Conservation (phyloP, 768 basidiomycete genomes). For the Daedaleopsis sinensis region DNA sequence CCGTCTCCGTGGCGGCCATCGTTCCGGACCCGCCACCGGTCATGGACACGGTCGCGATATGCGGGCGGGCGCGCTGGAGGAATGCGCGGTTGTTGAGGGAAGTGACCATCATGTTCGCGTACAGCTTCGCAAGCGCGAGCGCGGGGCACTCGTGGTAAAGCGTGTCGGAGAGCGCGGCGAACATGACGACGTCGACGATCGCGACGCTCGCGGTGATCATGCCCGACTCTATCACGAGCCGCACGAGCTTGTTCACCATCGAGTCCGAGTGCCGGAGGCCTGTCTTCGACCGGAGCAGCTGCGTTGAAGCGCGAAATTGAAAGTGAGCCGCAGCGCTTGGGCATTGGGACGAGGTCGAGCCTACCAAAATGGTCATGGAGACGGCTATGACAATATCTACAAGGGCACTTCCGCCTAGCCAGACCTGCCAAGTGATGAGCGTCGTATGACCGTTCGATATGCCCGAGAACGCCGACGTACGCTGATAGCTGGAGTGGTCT, state of each 20-base stretch:
- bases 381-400: conserved; percentile 14
- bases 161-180: neutral
- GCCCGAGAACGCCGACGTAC: neutral
- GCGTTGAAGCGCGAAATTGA: too few species aligned
- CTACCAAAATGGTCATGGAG: conserved; percentile 10
- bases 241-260: conserved; percentile 9
- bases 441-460: too few species aligned
- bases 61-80: neutral
- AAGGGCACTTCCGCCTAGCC: neutral
- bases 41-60: too few species aligned
- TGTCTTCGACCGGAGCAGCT: conserved; percentile 10
- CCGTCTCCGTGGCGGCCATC: too few species aligned
- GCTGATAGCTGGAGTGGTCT: neutral
- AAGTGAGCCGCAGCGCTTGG: too few species aligned
- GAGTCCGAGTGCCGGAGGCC: conserved; percentile 7
- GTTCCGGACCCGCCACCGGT: too few species aligned
- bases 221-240: conserved; percentile 11
- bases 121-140: conserved; percentile 1
- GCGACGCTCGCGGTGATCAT: conserved; percentile 9
- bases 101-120: conserved; percentile 1
- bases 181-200: neutral
- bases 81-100: conserved; percentile 10
- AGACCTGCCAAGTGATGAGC: neutral
- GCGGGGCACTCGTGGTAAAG: neutral
- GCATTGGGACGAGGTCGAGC: neutral